phyloP scores from a whole-genome alignment of 208 protist genomes.

The Jaenimonas drosophilae region DNA sequence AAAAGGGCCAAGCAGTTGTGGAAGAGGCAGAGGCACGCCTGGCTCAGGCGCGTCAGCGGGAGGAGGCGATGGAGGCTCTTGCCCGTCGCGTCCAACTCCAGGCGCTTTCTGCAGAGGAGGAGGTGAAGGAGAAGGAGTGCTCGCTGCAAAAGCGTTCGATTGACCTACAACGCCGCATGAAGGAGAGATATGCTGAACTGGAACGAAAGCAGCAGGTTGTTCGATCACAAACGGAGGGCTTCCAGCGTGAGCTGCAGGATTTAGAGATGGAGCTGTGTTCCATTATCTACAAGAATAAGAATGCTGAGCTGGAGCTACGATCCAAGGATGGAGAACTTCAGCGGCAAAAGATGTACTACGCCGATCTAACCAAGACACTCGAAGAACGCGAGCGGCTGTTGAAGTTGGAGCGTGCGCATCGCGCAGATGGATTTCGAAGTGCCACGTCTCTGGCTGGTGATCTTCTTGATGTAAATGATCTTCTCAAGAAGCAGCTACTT shows the following conservation, averaged over 20 bases:
- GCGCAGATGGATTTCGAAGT: conserved; percentile 46
- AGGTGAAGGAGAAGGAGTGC: conserved; percentile 25
- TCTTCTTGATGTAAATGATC: conserved; percentile 53
- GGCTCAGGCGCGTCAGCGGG: conserved; percentile 23
- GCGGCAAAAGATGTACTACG: conserved; percentile 39
- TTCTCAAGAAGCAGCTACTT: conserved; percentile 32
- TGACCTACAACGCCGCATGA: conserved; percentile 10
- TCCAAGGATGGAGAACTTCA: conserved; percentile 33
- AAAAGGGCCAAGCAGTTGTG: conserved; percentile 24
- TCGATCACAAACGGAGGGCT: conserved; percentile 15
- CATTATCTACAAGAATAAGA: conserved; percentile 42
- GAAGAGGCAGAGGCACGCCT: conserved; percentile 34
- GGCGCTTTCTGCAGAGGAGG: conserved; percentile 26
- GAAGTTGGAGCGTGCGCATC: conserved; percentile 37
- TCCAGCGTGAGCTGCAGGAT: conserved; percentile 37
- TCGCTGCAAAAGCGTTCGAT: conserved; percentile 21
- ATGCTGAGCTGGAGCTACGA: conserved; percentile 29
- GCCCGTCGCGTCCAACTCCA: conserved; percentile 28
- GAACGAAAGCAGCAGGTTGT: conserved; percentile 18
- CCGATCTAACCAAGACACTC: conserved; percentile 51
- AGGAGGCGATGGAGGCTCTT: conserved; percentile 33
- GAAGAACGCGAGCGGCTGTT: conserved; percentile 53
- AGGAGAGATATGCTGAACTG: conserved; percentile 37
- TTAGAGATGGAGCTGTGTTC: conserved; percentile 34
- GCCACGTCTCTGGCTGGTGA: conserved; percentile 45